Evolutionary conservation across 495 filamentous ascomycete genomes (phyloP).

Genomic region (Penicillium salamii): DNA sequence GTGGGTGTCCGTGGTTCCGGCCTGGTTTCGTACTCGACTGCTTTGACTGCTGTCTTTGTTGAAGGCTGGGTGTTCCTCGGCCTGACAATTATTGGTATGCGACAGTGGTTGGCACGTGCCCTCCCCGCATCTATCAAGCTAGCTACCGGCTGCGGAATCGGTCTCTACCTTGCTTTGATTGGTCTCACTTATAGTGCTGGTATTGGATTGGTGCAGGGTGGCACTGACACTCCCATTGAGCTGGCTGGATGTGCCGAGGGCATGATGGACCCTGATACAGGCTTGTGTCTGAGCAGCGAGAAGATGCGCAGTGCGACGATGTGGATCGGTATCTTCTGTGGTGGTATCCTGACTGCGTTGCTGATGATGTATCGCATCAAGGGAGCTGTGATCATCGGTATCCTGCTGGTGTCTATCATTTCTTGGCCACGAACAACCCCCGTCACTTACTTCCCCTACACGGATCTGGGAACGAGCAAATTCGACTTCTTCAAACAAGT

Average conservation of each 20-base stretch:
- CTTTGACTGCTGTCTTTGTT: constrained; percentile 78
- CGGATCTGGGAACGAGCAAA: constrained; percentile 54
- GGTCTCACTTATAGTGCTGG: constrained; percentile 76
- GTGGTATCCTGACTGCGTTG: constrained; percentile 70
- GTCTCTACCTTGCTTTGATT: constrained; percentile 76
- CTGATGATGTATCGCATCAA: constrained; percentile 82
- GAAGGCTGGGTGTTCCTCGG: constrained; percentile 72
- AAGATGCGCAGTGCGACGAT: constrained; percentile 76
- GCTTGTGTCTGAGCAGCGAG: constrained; percentile 47
- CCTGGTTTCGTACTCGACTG: constrained; percentile 63
- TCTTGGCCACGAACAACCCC: constrained; percentile 73
- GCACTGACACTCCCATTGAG: constrained; percentile 55
- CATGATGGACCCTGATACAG: constrained; percentile 25
- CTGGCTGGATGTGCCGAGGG: constrained; percentile 61
- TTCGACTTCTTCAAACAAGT: constrained; percentile 87
- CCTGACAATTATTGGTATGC: constrained; percentile 69
- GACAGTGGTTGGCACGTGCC: constrained; percentile 77
- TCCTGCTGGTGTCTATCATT: constrained; percentile 77
- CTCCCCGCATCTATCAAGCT: constrained; percentile 79
- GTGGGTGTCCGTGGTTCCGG: constrained; percentile 70
- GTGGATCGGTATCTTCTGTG: constrained; percentile 83
- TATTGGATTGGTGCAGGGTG: constrained; percentile 68
- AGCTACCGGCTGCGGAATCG: constrained; percentile 78
- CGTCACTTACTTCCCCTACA: constrained; percentile 78
- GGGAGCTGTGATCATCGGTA: constrained; percentile 76